Evolutionary conservation across 345 rosid genomes (phyloP), one percentile per base, ranked within the genome.

Genomic region (Psidium friedrichsthalianum): DNA sequence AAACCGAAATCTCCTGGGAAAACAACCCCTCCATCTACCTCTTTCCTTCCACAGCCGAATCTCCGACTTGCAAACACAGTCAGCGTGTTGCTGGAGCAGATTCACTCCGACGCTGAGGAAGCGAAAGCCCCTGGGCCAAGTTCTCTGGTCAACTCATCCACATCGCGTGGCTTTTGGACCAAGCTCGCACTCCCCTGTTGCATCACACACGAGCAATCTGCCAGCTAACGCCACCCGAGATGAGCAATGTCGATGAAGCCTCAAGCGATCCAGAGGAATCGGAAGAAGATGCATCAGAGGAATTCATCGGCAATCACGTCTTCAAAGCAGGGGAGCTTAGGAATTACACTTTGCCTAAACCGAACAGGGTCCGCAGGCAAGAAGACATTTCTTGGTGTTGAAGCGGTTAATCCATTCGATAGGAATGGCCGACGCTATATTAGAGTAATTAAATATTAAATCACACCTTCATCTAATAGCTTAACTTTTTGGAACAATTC

Each of bases 361-460:
- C 85, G 12, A 91, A 90, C 89, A 87, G 90, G 86, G 83, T 83
- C n/a, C 27, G 85, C 5, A 1, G 90, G 90, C 24, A 92, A 91
- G 90, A 90, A 90, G 82, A 89, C 59, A 2, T 93, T 92, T 87
- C 91, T 91, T 24, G 94, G 92, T 15, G 91, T 92, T 21, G 91
- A 91, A 49, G 91, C 90, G 40, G 82, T 92, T 20, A 89, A 42
- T 78, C n/a, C 94, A 6, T n/a, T 86, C 93, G 7, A 78, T 91
- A 27, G 96, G 92, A 64, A 82, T 86, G 58, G 42, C 83, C 29
- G 16, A n/a, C n/a, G n/a, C n/a, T n/a, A n/a, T n/a, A n/a, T n/a
- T n/a, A n/a, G n/a, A n/a, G n/a, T n/a, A n/a, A n/a, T n/a, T n/a
- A n/a, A n/a, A n/a, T n/a, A n/a, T n/a, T n/a, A n/a, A n/a, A n/a